phyloP scores from a whole-genome alignment of 1,284 basidiomycete species.

The Cutaneotrichosporon dermatis region DNA sequence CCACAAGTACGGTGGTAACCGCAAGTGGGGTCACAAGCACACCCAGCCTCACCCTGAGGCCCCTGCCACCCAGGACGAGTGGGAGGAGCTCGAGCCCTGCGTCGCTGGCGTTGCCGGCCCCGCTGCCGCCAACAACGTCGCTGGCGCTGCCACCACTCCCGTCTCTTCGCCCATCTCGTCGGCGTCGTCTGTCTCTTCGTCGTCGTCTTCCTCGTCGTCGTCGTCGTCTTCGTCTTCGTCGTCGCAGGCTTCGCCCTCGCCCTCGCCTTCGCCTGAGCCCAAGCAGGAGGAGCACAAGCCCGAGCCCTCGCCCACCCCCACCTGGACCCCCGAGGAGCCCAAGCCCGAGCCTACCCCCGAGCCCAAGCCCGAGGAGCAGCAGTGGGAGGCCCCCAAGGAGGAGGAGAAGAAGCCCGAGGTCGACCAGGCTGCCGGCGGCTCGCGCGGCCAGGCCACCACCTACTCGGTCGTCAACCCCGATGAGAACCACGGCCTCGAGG shows the following conservation, averaged over 20 bases:
- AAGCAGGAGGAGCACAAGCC: background rate
- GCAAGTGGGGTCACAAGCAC: background rate
- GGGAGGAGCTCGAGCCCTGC: constrained; percentile 3
- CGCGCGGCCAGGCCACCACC: constrained; percentile 1
- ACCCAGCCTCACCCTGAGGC: background rate
- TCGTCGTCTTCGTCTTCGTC: too few relatives aligned
- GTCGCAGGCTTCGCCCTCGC: too few relatives aligned
- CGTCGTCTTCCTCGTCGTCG: too few relatives aligned
- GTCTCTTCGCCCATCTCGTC: background rate
- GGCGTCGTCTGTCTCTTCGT: too few relatives aligned
- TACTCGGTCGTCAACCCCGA: constrained; percentile 7
- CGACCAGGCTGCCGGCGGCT: too few relatives aligned
- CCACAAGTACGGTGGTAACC: constrained; percentile 1
- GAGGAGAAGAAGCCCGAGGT: too few relatives aligned
- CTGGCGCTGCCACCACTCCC: background rate
- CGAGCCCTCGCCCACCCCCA: background rate
- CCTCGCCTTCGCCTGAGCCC: too few relatives aligned
- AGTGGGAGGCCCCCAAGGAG: too few relatives aligned
- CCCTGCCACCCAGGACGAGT: background rate
- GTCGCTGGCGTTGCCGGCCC: background rate
- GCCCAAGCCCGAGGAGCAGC: too few relatives aligned
- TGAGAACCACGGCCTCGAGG: constrained; percentile 9
- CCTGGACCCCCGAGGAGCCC: background rate
- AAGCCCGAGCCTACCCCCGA: too few relatives aligned
- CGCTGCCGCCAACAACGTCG: background rate